phyloP scores from a whole-genome alignment of 2,329 filamentous ascomycete species.

The Chalaropsis ovoidea region DNA sequence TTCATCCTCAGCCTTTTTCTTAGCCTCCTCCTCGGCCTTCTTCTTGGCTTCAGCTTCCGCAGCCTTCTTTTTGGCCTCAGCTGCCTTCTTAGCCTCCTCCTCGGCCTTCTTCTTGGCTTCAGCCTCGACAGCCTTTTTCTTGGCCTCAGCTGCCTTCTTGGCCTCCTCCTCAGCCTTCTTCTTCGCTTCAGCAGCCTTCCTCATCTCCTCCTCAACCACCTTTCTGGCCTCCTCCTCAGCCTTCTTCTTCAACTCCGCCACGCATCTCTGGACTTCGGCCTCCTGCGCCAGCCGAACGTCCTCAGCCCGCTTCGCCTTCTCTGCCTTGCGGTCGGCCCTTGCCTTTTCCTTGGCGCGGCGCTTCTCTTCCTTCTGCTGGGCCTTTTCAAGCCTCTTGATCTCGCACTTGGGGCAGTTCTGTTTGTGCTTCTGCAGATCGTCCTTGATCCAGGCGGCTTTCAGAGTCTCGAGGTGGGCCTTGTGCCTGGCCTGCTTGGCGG shows the following conservation, averaged over 20 bases:
- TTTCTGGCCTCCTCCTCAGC: background rate
- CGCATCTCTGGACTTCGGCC: background rate
- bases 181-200: background rate
- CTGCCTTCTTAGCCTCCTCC: constrained; percentile 1
- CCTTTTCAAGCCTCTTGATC: background rate
- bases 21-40: background rate
- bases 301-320: background rate
- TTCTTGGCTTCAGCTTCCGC: background rate
- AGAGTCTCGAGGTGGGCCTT: background rate
- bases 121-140: background rate
- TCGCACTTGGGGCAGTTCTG: background rate
- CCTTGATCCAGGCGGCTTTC: background rate
- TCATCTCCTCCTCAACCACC: background rate
- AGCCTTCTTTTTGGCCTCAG: background rate
- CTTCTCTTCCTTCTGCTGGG: background rate
- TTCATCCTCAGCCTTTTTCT: background rate
- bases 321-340: background rate
- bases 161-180: constrained; percentile 2
- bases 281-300: background rate
- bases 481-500: background rate
- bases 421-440: background rate
- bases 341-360: background rate
- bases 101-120: background rate
- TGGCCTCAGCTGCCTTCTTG: background rate
- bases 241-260: background rate